These are phyloP conservation scores for Yamadazyma dushanensis DNA, from an alignment of 1,139 yeast genomes.

Conservation along the genomic window DNA sequence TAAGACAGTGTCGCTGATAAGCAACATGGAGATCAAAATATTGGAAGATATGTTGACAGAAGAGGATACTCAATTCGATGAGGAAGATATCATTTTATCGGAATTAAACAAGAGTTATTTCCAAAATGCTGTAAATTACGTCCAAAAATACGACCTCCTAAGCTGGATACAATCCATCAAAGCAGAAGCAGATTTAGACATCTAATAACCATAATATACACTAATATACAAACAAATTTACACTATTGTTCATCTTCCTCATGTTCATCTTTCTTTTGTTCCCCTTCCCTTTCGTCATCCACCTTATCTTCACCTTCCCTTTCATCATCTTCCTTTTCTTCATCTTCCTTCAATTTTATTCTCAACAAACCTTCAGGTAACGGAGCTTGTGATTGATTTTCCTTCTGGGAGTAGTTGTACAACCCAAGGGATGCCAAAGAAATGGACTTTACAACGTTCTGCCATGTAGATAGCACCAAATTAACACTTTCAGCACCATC, in stretches of 20 bases:
- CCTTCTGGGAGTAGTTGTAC: conserved; percentile 45
- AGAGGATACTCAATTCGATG: conserved; percentile 12
- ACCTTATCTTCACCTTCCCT: conserved; percentile 6
- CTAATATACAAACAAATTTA: conserved; percentile 2
- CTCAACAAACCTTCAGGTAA: conserved; percentile 65
- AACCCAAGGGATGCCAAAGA: conserved; percentile 67
- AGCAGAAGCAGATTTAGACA: conserved; percentile 7
- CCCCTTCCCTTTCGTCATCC: not conserved
- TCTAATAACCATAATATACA: conserved; percentile 4
- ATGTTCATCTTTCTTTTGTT: not conserved
- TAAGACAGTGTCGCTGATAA: conserved; percentile 34
- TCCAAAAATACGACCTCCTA: conserved; percentile 21
- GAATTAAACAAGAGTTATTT: conserved; percentile 18
- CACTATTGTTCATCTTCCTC: not conserved
- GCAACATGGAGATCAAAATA: conserved; percentile 13
- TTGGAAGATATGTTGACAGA: conserved; percentile 15
- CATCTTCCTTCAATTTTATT: conserved; percentile 47
- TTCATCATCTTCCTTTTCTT: conserved; percentile 10
- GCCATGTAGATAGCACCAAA: conserved; percentile 66
- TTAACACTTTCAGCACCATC: conserved; percentile 61
- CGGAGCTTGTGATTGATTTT: conserved; percentile 39
- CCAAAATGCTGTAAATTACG: conserved; percentile 14
- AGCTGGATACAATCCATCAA: conserved; percentile 30
- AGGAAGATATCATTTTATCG: conserved; percentile 12
- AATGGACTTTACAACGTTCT: conserved; percentile 62